These are phyloP conservation scores for Phytomonas sp. DNA, from an alignment of 208 protist species.

Conservation along the genomic window DNA sequence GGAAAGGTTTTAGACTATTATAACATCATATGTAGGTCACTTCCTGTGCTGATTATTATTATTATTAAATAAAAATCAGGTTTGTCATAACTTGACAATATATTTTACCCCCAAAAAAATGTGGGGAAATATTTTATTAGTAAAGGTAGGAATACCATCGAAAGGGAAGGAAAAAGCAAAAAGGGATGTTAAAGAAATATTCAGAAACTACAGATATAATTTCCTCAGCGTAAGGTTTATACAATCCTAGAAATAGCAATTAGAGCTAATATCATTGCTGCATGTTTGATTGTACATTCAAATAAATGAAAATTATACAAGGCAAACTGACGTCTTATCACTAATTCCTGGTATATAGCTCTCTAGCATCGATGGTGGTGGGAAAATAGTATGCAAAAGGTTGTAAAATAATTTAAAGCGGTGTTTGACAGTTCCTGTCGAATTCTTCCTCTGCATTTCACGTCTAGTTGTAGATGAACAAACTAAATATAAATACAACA, in stretches of 20 bases:
- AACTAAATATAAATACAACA: conserved; percentile 2
- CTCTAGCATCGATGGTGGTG: background rate
- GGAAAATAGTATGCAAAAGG: background rate
- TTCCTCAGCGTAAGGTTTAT: background rate
- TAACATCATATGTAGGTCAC: background rate
- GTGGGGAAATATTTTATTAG: background rate
- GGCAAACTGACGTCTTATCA: background rate
- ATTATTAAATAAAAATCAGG: background rate
- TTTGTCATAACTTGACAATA: background rate
- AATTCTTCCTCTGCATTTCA: background rate
- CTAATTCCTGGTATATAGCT: background rate
- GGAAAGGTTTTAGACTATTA: background rate
- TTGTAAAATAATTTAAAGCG: background rate
- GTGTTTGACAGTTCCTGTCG: background rate
- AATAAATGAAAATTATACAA: background rate
- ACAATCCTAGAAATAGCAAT: background rate
- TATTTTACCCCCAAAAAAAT: background rate
- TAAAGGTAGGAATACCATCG: background rate
- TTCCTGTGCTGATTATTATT: background rate
- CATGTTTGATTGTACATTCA: background rate
- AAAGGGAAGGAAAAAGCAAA: background rate
- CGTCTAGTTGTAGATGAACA: conserved; percentile 1
- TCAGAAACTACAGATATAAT: background rate
- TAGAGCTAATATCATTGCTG: background rate
- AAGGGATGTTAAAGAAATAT: background rate